Evolutionary conservation across 2,329 filamentous ascomycete species (phyloP).

Genomic region (Xylariaceae sp.): DNA sequence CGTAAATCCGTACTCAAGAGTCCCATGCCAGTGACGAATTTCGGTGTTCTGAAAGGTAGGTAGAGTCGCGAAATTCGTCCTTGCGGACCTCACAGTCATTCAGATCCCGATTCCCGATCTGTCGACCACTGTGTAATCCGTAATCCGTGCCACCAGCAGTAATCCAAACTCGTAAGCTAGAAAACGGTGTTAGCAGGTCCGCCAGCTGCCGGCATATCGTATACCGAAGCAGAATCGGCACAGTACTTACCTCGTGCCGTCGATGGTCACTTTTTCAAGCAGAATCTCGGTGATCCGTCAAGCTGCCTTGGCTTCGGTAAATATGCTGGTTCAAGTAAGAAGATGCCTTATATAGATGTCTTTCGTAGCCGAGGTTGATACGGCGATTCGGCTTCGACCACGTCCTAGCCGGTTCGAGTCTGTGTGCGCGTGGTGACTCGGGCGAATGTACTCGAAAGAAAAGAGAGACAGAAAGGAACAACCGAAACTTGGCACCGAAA

Average conservation of each 20-base stretch:
- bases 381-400: neutral
- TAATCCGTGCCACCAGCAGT: too few species aligned
- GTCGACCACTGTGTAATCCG: neutral
- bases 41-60: too few species aligned
- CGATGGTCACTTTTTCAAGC: too few species aligned
- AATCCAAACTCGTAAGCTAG: neutral
- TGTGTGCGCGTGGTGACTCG: neutral
- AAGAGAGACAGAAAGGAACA: neutral
- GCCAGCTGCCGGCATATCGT: neutral
- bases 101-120: neutral
- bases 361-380: neutral
- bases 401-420: neutral
- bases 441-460: neutral
- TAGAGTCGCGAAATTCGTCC: too few species aligned
- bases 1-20: too few species aligned
- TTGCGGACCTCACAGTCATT: neutral
- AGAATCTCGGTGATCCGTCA: too few species aligned
- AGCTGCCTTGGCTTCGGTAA: too few species aligned
- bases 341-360: neutral
- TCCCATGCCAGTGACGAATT: too few species aligned
- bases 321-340: neutral
- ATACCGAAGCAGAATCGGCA: neutral
- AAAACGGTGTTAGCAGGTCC: neutral
- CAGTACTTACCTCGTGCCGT: too few species aligned
- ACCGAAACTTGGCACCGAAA: neutral